Percentiles rank a stretch among this genome's conserved stretches.
These are phyloP conservation scores for Cercospora citrullina DNA, from an alignment of 2,329 filamentous ascomycete genomes.

Conservation along the genomic window DNA sequence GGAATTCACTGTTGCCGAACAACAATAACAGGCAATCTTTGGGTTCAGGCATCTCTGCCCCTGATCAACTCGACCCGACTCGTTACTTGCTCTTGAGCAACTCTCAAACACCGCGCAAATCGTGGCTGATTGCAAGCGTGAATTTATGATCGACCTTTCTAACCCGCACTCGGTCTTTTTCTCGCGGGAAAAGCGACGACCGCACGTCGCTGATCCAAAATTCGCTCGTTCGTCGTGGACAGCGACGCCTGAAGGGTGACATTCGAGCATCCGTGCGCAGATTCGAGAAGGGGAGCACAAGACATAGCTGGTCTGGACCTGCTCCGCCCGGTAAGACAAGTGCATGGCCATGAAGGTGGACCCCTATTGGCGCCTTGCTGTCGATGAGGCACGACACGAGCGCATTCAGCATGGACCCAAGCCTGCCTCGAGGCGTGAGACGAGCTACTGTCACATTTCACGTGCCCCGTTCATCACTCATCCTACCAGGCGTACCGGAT, in stretches of 20 bases:
- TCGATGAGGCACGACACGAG: background rate
- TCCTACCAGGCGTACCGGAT: slow-evolving; percentile 10
- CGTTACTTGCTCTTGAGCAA: background rate
- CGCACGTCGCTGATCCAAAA: background rate
- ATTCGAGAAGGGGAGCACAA: too few species aligned
- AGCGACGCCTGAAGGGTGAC: background rate
- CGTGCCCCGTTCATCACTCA: slow-evolving; percentile 12
- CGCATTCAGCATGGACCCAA: background rate
- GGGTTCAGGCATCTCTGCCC: background rate
- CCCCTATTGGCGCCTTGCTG: background rate
- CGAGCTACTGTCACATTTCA: background rate
- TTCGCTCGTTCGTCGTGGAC: background rate
- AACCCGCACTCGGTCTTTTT: background rate
- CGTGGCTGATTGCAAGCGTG: background rate
- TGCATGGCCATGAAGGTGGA: background rate
- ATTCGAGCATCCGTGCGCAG: too few species aligned
- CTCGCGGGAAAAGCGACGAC: background rate
- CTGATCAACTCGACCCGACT: background rate
- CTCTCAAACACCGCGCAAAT: background rate
- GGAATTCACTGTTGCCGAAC: background rate
- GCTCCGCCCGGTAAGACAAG: too few species aligned
- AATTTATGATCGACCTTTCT: background rate
- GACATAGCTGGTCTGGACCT: too few species aligned
- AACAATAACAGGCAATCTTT: background rate
- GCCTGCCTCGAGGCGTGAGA: background rate